Percentiles rank a stretch among this genome's conserved stretches.
phyloP scores from a whole-genome alignment of 768 basidiomycete species.

The Mycena capillaripes region DNA sequence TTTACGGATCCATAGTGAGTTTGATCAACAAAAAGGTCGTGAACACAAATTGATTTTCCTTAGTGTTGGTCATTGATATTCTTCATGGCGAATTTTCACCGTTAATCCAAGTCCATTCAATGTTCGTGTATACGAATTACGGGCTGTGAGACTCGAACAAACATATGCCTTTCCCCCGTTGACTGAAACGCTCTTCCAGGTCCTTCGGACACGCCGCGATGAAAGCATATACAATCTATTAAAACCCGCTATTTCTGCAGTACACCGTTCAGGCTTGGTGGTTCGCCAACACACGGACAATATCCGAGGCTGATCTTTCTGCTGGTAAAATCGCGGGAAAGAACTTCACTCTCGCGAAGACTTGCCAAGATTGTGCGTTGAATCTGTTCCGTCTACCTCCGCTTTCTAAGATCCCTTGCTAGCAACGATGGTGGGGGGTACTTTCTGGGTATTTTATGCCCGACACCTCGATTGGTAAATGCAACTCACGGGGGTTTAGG shows the following conservation, averaged over 20 bases:
- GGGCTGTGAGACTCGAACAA: neutral
- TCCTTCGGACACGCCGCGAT: neutral
- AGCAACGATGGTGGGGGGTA: neutral
- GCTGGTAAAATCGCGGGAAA: neutral
- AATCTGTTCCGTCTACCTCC: neutral
- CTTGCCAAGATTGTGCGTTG: neutral
- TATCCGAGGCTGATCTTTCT: neutral
- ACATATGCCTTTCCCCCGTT: neutral
- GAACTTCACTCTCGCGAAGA: neutral
- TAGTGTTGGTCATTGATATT: neutral
- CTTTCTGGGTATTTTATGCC: neutral
- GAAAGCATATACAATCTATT: neutral
- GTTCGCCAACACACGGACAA: neutral
- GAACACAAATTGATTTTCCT: neutral
- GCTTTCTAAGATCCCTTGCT: neutral
- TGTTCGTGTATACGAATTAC: neutral
- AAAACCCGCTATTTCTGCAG: neutral
- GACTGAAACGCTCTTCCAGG: neutral
- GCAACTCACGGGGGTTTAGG: neutral
- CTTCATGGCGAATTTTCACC: neutral
- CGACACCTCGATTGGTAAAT: neutral
- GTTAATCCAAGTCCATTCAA: neutral
- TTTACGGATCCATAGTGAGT: neutral
- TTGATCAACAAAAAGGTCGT: neutral
- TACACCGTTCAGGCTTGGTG: neutral